Evolutionary conservation across 768 basidiomycete species (phyloP).

Genomic region (Cyclocybe aegerita): DNA sequence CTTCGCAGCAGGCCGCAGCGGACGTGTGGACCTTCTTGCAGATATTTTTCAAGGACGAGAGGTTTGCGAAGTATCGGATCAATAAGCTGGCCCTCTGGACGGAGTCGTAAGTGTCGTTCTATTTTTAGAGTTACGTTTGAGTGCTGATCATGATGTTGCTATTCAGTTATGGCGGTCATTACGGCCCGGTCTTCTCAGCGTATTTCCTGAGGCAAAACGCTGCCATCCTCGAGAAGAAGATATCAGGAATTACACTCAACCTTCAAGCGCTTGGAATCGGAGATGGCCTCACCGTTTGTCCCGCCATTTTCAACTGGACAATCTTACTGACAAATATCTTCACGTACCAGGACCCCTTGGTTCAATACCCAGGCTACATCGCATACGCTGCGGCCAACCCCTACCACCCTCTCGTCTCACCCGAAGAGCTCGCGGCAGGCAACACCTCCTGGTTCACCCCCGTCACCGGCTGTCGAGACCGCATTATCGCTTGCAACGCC

Average conservation of each 20-base stretch:
- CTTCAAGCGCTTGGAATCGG: constrained; percentile 65
- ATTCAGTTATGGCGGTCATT: constrained; percentile 66
- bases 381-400: constrained; percentile 53
- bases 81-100: constrained; percentile 62
- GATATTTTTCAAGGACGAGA: constrained; percentile 55
- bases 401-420: constrained; percentile 51
- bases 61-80: constrained; percentile 46
- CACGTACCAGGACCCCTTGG: constrained; percentile 15
- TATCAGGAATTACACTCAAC: constrained; percentile 50
- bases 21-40: constrained; percentile 66
- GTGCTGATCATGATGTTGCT: neutral
- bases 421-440: neutral
- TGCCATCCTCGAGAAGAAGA: constrained; percentile 46
- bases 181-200: constrained; percentile 66
- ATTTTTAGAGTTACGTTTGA: neutral
- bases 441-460: no score
- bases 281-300: constrained; percentile 55
- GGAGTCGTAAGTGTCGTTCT: constrained; percentile 42
- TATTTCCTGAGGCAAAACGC: constrained; percentile 62
- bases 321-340: neutral
- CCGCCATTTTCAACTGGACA: neutral
- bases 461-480: no score
- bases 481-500: neutral
- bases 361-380: constrained; percentile 57
- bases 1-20: constrained; percentile 50